Percentiles rank a stretch among this genome's conserved stretches.
These are phyloP conservation scores for Leccinum discolor DNA, from an alignment of 1,284 basidiomycete species.

Conservation along the genomic window DNA sequence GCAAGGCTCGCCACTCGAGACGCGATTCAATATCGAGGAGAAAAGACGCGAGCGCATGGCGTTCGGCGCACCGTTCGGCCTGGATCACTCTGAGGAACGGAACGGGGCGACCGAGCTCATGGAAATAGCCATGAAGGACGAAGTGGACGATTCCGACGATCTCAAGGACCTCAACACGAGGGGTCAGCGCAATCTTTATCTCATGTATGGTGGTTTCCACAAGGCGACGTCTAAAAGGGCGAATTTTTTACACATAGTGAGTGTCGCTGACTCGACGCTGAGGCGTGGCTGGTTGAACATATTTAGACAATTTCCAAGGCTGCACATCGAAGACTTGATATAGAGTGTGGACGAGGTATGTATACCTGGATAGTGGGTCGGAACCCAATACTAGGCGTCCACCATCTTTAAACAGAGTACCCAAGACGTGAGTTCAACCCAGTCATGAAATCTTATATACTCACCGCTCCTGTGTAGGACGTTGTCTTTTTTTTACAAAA, in stretches of 20 bases:
- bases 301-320: conserved; percentile 45
- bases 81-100: conserved; percentile 47
- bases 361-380: conserved; percentile 82
- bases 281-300: background rate
- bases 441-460: background rate
- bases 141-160: conserved; percentile 64
- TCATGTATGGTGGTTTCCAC: conserved; percentile 83
- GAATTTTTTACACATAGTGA: conserved; percentile 72
- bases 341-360: conserved; percentile 73
- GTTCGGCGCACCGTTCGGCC: conserved; percentile 65
- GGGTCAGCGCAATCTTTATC: conserved; percentile 85
- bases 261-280: conserved; percentile 13
- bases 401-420: conserved; percentile 43
- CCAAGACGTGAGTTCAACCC: conserved; percentile 34
- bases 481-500: conserved; percentile 79
- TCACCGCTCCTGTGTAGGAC: conserved; percentile 34
- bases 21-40: conserved; percentile 78
- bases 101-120: conserved; percentile 56
- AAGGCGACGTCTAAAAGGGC: conserved; percentile 60
- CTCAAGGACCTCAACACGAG: conserved; percentile 79
- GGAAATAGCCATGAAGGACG: conserved; percentile 60
- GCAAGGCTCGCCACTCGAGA: conserved; percentile 85
- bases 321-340: conserved; percentile 64
- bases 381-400: conserved; percentile 67
- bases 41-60: conserved; percentile 66